Evolutionary conservation across 257 asterid species (phyloP), one percentile per base, ranked within the genome.

Genomic region (Fraxinus quadrangulata): DNA sequence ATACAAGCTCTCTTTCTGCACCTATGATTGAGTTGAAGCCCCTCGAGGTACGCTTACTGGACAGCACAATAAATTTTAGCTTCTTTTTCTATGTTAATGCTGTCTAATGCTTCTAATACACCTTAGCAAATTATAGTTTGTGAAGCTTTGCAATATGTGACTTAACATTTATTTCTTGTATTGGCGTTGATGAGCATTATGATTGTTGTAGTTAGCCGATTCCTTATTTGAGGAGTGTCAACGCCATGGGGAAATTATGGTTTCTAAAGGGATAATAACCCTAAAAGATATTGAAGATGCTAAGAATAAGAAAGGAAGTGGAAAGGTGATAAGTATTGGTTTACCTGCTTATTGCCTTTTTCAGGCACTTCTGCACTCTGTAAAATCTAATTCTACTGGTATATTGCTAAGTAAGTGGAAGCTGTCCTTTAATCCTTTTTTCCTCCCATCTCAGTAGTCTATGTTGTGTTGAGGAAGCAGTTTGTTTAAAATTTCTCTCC

Each of bases 271-370:
- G 54, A 78, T 83, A 75, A 84, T 93, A 77, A 89, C 92, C 69
- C 77, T 76, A 28, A 82, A 90, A 79, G 99, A 96, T 81, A 86
- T 96, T 37, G 98, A 93, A 78, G 91, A 90, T 81, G 94, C 94
- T 33, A 89, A 84, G 89, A 88, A 83, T 39, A 85, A 85, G 73
- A 89, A 82, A 89, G 88, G 86, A 21, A 74, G 78, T 74, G 87
- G 87, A 16, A 74, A 72, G 65, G 83, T 92, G 79, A 79, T 93
- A 69, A 86, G 86, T 84, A 79, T 87, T 6, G 99, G 99, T 68
- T 81, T 96, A 77, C 99, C 98, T 63, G 92, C 99, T 76, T 96
- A 88, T 83, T 83, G 94, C 90, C 74, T 92, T 79, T 90, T 90
- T 82, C 94, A 88, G 79, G 78, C 86, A 51, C 96, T 96, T 79